Conservation (phyloP, 176 grass and related monocot genomes). For the Cenchrus purpureus region DNA sequence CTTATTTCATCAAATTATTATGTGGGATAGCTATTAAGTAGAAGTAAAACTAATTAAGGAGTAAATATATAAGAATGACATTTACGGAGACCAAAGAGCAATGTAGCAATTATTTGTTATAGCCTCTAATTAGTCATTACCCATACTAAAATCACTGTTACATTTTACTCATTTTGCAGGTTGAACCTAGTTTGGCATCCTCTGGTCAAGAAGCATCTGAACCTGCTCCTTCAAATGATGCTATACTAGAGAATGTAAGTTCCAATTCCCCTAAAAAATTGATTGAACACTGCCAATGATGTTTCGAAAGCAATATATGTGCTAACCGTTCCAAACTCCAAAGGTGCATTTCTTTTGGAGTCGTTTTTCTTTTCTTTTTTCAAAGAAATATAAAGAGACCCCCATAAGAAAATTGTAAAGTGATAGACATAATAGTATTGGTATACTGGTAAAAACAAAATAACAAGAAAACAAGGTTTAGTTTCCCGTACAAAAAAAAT, state of each 20-base stretch:
- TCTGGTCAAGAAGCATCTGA: slow-evolving; percentile 28
- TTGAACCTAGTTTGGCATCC: slow-evolving; percentile 34
- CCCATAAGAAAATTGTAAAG: background rate
- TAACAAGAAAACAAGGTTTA: slow-evolving; percentile 23
- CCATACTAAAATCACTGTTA: slow-evolving; percentile 9
- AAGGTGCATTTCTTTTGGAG: background rate
- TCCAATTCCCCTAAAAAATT: background rate
- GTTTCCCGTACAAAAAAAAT: background rate
- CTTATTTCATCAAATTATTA: slow-evolving; percentile 9
- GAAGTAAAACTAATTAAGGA: slow-evolving; percentile 15
- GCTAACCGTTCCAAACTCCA: slow-evolving; percentile 6
- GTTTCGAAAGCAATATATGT: slow-evolving; percentile 7
- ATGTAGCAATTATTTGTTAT: background rate
- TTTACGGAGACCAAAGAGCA: slow-evolving; percentile 7
- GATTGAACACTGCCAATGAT: background rate
- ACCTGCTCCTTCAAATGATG: slow-evolving; percentile 28
- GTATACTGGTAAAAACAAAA: slow-evolving; percentile 16
- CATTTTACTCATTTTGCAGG: slow-evolving; percentile 29
- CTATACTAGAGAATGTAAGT: slow-evolving; percentile 42
- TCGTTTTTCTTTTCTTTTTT: background rate
- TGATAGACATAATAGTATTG: background rate
- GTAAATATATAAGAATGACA: slow-evolving; percentile 22
- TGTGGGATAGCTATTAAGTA: slow-evolving; percentile 26
- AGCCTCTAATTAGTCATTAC: background rate
- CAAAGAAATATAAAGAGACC: background rate